Conservation (phyloP, 2,329 filamentous ascomycete species). For the Seiridium unicorne region DNA sequence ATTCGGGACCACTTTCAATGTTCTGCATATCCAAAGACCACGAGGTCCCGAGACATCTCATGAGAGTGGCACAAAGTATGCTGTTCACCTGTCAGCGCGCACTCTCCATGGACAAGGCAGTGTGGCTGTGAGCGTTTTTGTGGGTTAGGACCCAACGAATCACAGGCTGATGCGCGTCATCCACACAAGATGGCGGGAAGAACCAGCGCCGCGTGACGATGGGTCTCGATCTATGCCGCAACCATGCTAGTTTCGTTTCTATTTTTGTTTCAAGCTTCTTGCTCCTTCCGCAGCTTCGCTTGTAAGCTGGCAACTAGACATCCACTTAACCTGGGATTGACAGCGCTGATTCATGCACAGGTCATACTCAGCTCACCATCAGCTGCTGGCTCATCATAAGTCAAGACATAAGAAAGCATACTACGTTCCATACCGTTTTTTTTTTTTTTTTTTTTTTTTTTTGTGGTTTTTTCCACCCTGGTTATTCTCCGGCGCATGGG, state of each 20-base stretch:
- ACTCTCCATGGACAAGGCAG: not conserved
- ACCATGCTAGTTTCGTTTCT: slow-evolving; percentile 1
- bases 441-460: not conserved
- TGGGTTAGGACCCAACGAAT: not conserved
- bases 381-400: not conserved
- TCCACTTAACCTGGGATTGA: not conserved
- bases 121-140: slow-evolving; percentile 3
- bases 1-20: not conserved
- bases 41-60: not conserved
- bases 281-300: not conserved
- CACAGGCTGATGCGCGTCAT: not conserved
- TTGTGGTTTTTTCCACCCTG: not conserved
- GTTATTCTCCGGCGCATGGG: not conserved
- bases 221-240: not conserved
- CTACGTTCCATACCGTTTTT: slow-evolving; percentile 3
- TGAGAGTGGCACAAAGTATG: not conserved
- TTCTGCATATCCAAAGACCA: not conserved
- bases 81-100: not conserved
- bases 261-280: slow-evolving; percentile 7
- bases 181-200: not conserved
- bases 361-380: not conserved
- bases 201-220: not conserved
- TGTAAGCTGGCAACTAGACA: not conserved
- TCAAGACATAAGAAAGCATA: not conserved
- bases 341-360: not conserved